These are phyloP conservation scores for Kluyveromyces nonfermentans DNA, from an alignment of 805 yeast genomes.

Conservation along the genomic window DNA sequence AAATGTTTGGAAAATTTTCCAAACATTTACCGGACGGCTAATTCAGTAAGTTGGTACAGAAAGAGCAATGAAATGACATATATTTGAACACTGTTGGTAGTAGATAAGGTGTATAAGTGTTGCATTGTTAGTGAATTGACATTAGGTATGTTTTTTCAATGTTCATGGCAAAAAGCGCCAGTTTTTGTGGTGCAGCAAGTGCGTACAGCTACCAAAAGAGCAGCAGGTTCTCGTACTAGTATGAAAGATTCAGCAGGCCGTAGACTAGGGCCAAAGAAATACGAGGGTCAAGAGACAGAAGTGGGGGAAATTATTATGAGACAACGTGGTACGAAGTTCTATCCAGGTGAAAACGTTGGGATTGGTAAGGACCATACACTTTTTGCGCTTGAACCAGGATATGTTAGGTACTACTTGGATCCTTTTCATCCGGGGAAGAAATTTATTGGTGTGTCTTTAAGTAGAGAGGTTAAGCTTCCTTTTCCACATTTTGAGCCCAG, in stretches of 20 bases:
- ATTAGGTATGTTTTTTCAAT: not conserved
- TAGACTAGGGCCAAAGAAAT: slow-evolving; percentile 81
- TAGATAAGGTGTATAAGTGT: no score
- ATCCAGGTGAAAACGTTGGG: slow-evolving; percentile 85
- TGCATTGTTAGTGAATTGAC: not conserved
- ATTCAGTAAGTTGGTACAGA: no score
- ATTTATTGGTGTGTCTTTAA: slow-evolving; percentile 80
- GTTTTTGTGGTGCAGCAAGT: slow-evolving; percentile 30
- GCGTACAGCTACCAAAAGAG: slow-evolving; percentile 89
- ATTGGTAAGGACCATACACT: slow-evolving; percentile 93
- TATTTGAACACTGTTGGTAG: no score
- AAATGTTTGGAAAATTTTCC: not conserved
- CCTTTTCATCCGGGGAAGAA: slow-evolving; percentile 94
- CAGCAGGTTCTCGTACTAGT: slow-evolving; percentile 89
- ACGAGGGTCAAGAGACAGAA: slow-evolving; percentile 63
- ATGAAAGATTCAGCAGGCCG: slow-evolving; percentile 94
- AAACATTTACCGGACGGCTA: no score
- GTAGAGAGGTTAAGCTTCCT: slow-evolving; percentile 57
- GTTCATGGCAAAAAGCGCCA: slow-evolving; percentile 2
- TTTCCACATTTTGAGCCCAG: slow-evolving; percentile 88
- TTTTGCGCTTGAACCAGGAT: slow-evolving; percentile 87
- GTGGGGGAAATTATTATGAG: slow-evolving; percentile 85
- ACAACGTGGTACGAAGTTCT: slow-evolving; percentile 91
- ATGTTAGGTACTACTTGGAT: slow-evolving; percentile 80
- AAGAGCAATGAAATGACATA: no score